Evolutionary conservation across 306 rosid genomes (phyloP), one percentile per base, ranked within the genome.

Genomic region (Quercus cerris): DNA sequence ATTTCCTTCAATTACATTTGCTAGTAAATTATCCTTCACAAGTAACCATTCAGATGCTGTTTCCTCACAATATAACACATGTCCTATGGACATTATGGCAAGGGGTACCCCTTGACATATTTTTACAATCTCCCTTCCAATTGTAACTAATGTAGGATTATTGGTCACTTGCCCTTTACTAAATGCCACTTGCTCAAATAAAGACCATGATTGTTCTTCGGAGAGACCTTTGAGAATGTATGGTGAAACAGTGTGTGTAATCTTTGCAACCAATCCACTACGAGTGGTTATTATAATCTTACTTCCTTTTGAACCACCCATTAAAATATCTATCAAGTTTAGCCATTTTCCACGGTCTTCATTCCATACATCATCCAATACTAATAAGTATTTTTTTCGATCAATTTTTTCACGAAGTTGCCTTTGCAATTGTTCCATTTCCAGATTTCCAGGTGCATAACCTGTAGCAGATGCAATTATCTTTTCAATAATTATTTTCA

Each of bases 281-380:
- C 88, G 80, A 15, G 85, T 82, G 15, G 91, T 88, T 12, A 83
- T 70, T 18, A 83, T 27, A 20, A 85, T 52, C 77, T 23, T 64
- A 20, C 91, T 85, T 5, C 89, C 84, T 41, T 33, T 14, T 25
- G 33, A 84, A 25, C 89, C 91, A 28, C 44, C 77, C 67, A 17
- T 3, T 4, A 88, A 19, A 8, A 85, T 75, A 30, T 62, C 3
- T 49, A 49, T 75, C 55, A 88, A 5, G 17, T n/a, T 3, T 1
- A n/a, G 6, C 87, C 88, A 85, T 28, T 35, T 2, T 4, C 61
- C 80, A 46, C 28, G 51, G 44, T 82, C 25, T 13, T 85, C 82
- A 1, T 73, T 77, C 88, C 88, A 87, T 30, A 82, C 64, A 18
- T 85, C 88, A 5, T 87, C 91, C 1, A 87, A 69, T 13, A 85